These are phyloP conservation scores for Rhodotorula babjevae DNA, from an alignment of 768 basidiomycete species.

Conservation along the genomic window DNA sequence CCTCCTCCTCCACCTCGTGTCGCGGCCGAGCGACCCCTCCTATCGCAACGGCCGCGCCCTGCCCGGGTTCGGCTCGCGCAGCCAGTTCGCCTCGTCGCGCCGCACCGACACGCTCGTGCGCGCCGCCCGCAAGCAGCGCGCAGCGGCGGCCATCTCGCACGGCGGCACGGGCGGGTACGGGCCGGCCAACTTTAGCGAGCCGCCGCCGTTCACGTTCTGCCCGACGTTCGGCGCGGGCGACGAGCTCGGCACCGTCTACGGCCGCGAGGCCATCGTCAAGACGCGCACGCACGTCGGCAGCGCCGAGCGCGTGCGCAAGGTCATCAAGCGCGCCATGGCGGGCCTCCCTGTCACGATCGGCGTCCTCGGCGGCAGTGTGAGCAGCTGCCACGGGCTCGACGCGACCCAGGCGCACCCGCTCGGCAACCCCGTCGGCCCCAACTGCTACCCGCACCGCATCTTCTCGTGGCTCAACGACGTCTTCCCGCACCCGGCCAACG, in stretches of 20 bases:
- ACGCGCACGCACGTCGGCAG: slow-evolving; percentile 41
- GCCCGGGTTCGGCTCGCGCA: slow-evolving; percentile 39
- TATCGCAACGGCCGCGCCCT: slow-evolving; percentile 27
- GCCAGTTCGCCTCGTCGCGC: slow-evolving; percentile 27
- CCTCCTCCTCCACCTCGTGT: slow-evolving; percentile 41
- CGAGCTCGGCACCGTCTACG: slow-evolving; percentile 70
- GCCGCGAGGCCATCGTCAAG: slow-evolving; percentile 61
- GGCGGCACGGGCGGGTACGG: slow-evolving; percentile 40
- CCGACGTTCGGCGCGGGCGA: slow-evolving; percentile 81
- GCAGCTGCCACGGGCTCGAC: slow-evolving; percentile 43
- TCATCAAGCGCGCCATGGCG: slow-evolving; percentile 43
- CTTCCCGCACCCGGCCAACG: slow-evolving; percentile 97
- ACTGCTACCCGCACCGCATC: slow-evolving; percentile 83
- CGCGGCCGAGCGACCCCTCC: slow-evolving; percentile 8
- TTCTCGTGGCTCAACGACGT: slow-evolving; percentile 96
- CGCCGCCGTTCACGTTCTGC: slow-evolving; percentile 83
- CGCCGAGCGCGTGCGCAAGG: slow-evolving; percentile 39
- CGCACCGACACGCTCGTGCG: slow-evolving; percentile 40
- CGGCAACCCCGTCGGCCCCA: slow-evolving; percentile 44
- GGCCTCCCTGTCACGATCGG: slow-evolving; percentile 44
- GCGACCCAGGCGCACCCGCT: slow-evolving; percentile 43
- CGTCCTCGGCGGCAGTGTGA: slow-evolving; percentile 42
- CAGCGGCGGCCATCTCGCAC: slow-evolving; percentile 26
- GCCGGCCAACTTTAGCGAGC: slow-evolving; percentile 43
- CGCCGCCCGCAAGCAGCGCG: slow-evolving; percentile 35